Evolutionary conservation across 345 rosid genomes (phyloP).

Genomic region (Arabis hirsuta): DNA sequence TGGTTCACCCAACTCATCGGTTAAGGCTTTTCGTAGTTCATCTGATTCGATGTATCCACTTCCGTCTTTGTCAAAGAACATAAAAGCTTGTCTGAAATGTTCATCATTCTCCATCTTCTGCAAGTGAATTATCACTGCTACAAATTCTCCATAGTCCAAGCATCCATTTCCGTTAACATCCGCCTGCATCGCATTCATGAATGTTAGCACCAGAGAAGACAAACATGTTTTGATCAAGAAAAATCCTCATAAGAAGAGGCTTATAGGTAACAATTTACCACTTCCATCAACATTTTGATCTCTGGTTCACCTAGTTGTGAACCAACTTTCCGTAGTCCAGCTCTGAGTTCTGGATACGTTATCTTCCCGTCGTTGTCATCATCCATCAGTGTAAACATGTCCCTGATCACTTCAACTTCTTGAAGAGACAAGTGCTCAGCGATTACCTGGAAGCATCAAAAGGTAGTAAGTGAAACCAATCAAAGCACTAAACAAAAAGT

Average conservation of each 20-base stretch:
- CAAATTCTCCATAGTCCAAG: conserved; percentile 91
- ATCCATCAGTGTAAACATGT: conserved; percentile 93
- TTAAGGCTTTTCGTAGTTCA: conserved; percentile 71
- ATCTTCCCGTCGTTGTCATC: conserved; percentile 86
- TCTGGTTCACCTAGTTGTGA: conserved; percentile 90
- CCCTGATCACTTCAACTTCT: conserved; percentile 93
- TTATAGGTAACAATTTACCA: conserved; percentile 52
- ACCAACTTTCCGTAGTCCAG: conserved; percentile 88
- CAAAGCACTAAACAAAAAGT: neutral
- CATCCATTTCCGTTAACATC: conserved; percentile 94
- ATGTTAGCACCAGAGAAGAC: conserved; percentile 17
- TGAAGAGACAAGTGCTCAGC: conserved; percentile 87
- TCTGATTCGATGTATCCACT: conserved; percentile 81
- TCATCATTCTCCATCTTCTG: conserved; percentile 98
- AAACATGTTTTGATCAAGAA: neutral
- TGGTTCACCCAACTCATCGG: conserved; percentile 71
- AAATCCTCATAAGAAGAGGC: neutral
- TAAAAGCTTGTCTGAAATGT: conserved; percentile 88
- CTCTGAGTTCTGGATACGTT: conserved; percentile 74
- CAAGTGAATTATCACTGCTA: conserved; percentile 94
- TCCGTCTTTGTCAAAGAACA: conserved; percentile 87
- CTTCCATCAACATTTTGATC: conserved; percentile 97
- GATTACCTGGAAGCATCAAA: conserved; percentile 64
- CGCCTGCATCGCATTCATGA: conserved; percentile 57
- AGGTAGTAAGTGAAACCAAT: conserved; percentile 16